Base-by-base conservation (phyloP, 306 rosid genomes). In the Lotus japonicus region DNA sequence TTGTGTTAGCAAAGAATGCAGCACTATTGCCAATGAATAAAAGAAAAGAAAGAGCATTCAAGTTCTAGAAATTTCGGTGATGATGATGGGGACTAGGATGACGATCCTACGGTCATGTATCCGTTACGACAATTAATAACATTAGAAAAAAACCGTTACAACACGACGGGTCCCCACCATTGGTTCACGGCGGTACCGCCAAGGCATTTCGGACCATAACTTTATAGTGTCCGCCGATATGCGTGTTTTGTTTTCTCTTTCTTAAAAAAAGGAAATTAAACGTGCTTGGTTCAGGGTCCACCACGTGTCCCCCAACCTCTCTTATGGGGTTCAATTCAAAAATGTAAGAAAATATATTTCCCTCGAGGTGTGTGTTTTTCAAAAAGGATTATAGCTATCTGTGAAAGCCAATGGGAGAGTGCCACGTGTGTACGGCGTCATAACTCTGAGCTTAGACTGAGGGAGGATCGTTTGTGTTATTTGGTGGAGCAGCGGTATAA, bases 121-220 rank as follows among this genome's bases (percentile, higher is more conserved):
- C 70, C 70, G 60, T 74, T 80, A 18, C 15, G 11, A 39, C n/a
- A 28, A 62, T 11, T 16, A 61, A 36, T 11, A 31, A 54, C 18
- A 54, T 18, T 21, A 13, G 11, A 21, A 56, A 66, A 46, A 64
- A 50, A 66, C 44, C 76, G 76, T 66, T 54, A 21, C 26, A 21
- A 75, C 58, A 9, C 14, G 14, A 26, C 50, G 84, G 64, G 71
- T 58, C 62, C 75, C 50, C 48, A 74, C 70, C 77, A 80, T 74
- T 69, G 7, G 36, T 31, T 26, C 84, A 70, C 41, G 21, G 54
- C 28, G 35, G 70, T 54, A 79, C 86, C 86, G 86, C 77, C 86
- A 71, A 73, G 46, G 5, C 46, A 11, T 42, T 76, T 66, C 52
- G 55, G 42, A 36, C 83, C 86, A 82, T 79, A 75, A 70, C 72